phyloP scores from a whole-genome alignment of 202 grass and related monocot species.

The Zizania palustris region DNA sequence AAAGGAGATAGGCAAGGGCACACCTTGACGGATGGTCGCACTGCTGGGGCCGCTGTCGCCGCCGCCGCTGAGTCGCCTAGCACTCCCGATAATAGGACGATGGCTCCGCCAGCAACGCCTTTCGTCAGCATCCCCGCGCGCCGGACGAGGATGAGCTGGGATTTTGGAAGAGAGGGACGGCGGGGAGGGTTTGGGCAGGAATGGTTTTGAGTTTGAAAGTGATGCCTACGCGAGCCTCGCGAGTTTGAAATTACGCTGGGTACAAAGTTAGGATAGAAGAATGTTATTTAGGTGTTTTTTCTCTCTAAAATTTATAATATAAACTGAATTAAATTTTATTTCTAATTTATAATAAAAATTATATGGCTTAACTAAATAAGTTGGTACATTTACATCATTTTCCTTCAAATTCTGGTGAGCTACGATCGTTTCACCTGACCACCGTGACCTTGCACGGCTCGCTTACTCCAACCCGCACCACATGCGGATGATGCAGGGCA shows the following conservation, averaged over 20 bases:
- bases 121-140: conserved; percentile 42
- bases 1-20: conserved; percentile 41
- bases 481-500: too few species aligned
- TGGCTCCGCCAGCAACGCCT: conserved; percentile 20
- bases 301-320: too few species aligned
- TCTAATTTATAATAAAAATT: too few species aligned
- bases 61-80: background rate
- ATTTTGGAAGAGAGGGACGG: conserved; percentile 39
- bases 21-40: conserved; percentile 51
- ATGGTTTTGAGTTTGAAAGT: too few species aligned
- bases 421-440: background rate
- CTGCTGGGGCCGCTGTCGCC: conserved; percentile 30
- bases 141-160: conserved; percentile 34
- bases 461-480: background rate
- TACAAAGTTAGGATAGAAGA: too few species aligned
- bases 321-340: too few species aligned
- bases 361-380: too few species aligned
- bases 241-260: too few species aligned
- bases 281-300: too few species aligned
- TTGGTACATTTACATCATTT: too few species aligned
- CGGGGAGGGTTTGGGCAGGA: conserved; percentile 9
- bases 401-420: too few species aligned
- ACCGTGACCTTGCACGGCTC: background rate
- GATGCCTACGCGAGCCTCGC: too few species aligned
- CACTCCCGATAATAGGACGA: conserved; percentile 47